Evolutionary conservation across 73 alveolate genomes (phyloP), one percentile per base, ranked within the genome.

Genomic region (Durusdinium trenchii): DNA sequence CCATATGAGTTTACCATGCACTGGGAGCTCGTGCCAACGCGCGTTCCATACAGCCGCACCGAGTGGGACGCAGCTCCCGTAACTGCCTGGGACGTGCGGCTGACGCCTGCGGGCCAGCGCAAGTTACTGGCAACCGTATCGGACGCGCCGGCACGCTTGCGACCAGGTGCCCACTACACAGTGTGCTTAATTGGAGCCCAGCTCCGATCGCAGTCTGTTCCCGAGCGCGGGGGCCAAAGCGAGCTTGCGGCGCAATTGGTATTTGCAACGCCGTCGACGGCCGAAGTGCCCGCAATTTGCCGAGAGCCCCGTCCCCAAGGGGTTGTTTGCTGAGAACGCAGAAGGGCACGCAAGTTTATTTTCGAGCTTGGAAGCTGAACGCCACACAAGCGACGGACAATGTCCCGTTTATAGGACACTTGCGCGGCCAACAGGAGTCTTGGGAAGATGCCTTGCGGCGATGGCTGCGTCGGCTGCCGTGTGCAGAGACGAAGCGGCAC

Each of bases 11-110:
- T 78, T 46, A 16, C 36, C 26, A 28, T 46, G 92, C 48, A 50
- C 36, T 81, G 92, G 92, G 71, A 81, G 9, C 3, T 81, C 35
- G 71, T 81, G 0, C 92, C 92, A 35, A 48, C 92, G 18, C 42
- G 71, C 18, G 71, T 50, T 12, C 92, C 92, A 18, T 32, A 35
- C 18, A 47, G 46, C 35, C 10, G 48, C 35, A 30, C 3, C 7
- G 92, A 81, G 47, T 81, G 92, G 92, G 48, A 28, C 35, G 43
- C 67, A 6, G 47, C 42, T 6, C 12, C 47, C 0, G n/a, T 30
- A 46, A 14, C 20, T 5, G 92, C 92, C 48, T 81, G 92, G 92
- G 92, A 81, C 36, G 92, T 81, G 26, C 28, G 16, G 6, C 35
- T 81, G 48, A 81, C 92, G 26, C 71, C 71, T 0, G 47, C 92